Base-by-base conservation (phyloP, 495 filamentous ascomycete species). In the Lophiotrema nucula region DNA sequence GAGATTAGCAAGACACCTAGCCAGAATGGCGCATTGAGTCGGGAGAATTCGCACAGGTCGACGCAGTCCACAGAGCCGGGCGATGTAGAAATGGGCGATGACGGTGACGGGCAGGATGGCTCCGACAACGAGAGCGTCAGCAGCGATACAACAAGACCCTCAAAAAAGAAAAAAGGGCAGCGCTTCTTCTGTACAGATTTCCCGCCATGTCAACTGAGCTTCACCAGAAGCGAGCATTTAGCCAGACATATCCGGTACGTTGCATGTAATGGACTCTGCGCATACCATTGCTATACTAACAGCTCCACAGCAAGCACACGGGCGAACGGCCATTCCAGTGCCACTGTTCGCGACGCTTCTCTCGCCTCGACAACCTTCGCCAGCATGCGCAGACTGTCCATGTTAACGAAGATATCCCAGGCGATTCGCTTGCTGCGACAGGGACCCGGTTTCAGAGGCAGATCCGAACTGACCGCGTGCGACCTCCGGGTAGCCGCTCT, bases 371-470 rank as follows among this genome's bases (percentile, higher is more conserved):
- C 71, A 98, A 98, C 64, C 77, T 98, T 31, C 84, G 93, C 35
- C 93, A 98, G 65, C 93, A 98, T 75, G 95, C 93, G 15, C 95
- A 96, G 67, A 98, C 95, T 0, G 95, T 98, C 1, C 95, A 98
- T 67, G 88, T 95, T 39, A 96, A 97, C 72, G 95, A 97, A 69
- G 92, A 96, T 45, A 98, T 97, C 18, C 93, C 93, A 2, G 82
- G 82, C 15, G 90, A 95, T 70, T 97, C 95, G 6, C 79, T 97
- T 11, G 95, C 93, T 5, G 95, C 95, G 37, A 96, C 91, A 3
- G 90, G 92, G 16, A 95, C 91, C 23, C 77, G 92, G 21, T 97
- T 96, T 68, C 92, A 97, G 69, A 81, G 95, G 60, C 95, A 97
- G 73, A 89, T 96, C 47, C 82, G 92, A 52, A 96, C 91, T 4